Conservation (phyloP, 345 rosid species). For the Pelargonium nanum region DNA sequence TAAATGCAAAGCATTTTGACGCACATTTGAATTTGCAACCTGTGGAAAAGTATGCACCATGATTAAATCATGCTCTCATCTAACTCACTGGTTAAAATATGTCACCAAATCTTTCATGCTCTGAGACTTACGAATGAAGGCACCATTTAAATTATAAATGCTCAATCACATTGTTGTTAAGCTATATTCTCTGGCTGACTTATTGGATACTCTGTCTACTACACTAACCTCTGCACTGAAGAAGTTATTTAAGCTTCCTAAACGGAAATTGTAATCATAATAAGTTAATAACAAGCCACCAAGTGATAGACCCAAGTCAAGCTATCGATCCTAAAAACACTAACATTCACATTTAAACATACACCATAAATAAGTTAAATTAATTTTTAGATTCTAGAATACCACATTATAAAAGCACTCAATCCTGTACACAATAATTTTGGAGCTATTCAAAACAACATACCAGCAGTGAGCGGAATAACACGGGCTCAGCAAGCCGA, state of each 20-base stretch:
- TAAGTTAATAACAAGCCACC: not conserved
- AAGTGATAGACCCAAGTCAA: not conserved
- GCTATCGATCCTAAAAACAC: not conserved
- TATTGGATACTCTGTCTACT: not conserved
- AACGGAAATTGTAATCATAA: not conserved
- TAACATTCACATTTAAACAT: not conserved
- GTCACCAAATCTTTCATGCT: not conserved
- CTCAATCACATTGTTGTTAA: too few relatives aligned
- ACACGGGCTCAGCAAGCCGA: constrained; percentile 70
- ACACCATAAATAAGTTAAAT: not conserved
- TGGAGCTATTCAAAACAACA: not conserved
- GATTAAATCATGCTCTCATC: constrained; percentile 6
- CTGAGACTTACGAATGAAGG: too few relatives aligned
- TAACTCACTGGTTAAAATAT: not conserved
- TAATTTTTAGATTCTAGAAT: too few relatives aligned
- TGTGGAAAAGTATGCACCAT: constrained; percentile 26
- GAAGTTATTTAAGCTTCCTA: not conserved
- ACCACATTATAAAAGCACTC: not conserved
- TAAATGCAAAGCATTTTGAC: constrained; percentile 78
- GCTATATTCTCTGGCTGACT: not conserved
- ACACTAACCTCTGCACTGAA: not conserved
- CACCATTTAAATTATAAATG: too few relatives aligned
- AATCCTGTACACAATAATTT: not conserved
- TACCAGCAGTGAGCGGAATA: constrained; percentile 86
- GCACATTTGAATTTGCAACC: constrained; percentile 93